Base-by-base conservation (phyloP, 495 filamentous ascomycete genomes). In the Penicillium canariense region DNA sequence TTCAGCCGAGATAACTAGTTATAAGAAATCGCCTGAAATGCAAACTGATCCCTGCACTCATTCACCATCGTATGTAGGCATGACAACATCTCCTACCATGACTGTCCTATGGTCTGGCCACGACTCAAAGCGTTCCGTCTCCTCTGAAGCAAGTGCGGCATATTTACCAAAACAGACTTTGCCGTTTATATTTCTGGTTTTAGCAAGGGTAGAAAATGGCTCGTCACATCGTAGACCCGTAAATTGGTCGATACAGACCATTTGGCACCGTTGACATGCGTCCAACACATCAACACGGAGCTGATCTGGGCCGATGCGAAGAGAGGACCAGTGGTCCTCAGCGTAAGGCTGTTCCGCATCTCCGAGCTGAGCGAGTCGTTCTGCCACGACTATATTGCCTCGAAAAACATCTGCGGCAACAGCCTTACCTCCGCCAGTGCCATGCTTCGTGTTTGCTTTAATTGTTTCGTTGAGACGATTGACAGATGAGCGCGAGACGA, bases 201-300 rank as follows among this genome's bases (percentile, higher is more conserved):
- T 96, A 0, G 86, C 84, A 26, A 98, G 72, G 1, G 91, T 96
- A 1, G 89, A 81, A 67, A 94, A 95, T 0, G 94, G 94, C 66
- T 97, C 92, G 55, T 89, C 82, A 35, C 84, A 81, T 68, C 84
- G 87, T 42, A 83, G 78, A 0, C 85, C 93, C 5, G 88, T 95
- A 15, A 85, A 71, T 62, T 96, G 94, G 56, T 98, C 84, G 39
- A 97, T 81, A 65, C 93, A 97, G 11, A 98, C 87, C 90, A 98
- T 96, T 61, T 96, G 91, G 56, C 94, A 98, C 14, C 94, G 74
- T 31, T 91, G 80, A 62, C 94, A 98, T 17, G 85, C 80, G 0
- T 90, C 92, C 4, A 97, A 73, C 54, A 92, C 82, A 60, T 88
- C 77, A 48, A 90, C 87, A 3, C 72, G 62, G 31, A 76, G 51